Evolutionary conservation across 2,329 filamentous ascomycete genomes (phyloP).

Genomic region (Sporothrix phasma): DNA sequence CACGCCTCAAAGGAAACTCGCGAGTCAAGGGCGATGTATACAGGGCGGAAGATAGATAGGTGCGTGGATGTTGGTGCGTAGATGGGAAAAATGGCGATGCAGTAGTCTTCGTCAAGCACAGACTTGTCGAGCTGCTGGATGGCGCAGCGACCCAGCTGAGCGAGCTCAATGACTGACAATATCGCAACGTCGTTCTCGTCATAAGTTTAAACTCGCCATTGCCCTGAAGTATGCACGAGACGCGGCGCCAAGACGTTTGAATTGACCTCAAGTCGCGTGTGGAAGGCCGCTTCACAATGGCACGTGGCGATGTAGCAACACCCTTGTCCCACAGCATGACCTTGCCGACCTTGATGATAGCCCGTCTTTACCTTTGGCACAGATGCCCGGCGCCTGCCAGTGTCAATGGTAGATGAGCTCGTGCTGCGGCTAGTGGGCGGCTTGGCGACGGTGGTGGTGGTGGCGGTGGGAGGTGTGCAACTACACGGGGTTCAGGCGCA

Average conservation of each 20-base stretch:
- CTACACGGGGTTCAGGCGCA: constrained; percentile 39
- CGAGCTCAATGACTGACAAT: constrained; percentile 74
- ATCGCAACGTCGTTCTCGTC: constrained; percentile 70
- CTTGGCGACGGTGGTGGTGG: constrained; percentile 31
- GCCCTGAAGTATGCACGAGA: constrained; percentile 89
- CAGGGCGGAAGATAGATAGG: constrained; percentile 69
- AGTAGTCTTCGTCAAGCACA: constrained; percentile 85
- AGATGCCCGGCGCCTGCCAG: constrained; percentile 30
- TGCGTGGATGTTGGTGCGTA: constrained; percentile 68
- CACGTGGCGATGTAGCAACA: constrained; percentile 41
- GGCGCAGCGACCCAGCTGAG: constrained; percentile 78
- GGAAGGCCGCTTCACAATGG: constrained; percentile 48
- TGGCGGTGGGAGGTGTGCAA: too few species aligned
- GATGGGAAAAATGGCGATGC: constrained; percentile 89
- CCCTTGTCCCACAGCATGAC: constrained; percentile 86
- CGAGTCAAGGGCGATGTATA: constrained; percentile 80
- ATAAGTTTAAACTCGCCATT: constrained; percentile 90
- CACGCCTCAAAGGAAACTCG: constrained; percentile 92
- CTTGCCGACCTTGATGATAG: constrained; percentile 92
- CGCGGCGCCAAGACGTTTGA: constrained; percentile 65
- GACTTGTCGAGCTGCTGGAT: constrained; percentile 85
- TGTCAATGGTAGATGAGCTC: constrained; percentile 34
- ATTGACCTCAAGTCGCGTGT: constrained; percentile 45
- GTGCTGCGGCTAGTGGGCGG: constrained; percentile 25
- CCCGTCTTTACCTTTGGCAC: constrained; percentile 44